phyloP scores from a whole-genome alignment of 2,329 filamentous ascomycete species.

The Colletotrichum sp. region DNA sequence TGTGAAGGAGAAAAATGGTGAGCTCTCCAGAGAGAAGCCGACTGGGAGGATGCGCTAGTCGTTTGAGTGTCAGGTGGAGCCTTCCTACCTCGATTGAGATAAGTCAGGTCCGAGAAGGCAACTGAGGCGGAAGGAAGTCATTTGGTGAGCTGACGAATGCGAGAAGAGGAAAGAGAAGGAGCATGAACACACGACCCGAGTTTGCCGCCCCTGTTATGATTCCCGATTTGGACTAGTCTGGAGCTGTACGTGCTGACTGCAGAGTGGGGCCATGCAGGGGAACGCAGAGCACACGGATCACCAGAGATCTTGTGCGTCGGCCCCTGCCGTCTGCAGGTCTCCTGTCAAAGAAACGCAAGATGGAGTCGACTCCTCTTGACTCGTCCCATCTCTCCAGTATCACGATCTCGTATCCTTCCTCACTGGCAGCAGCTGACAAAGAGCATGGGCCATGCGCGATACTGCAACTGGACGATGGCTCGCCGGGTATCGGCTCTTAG shows the following conservation, averaged over 20 bases:
- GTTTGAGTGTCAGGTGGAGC: neutral
- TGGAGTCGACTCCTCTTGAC: neutral
- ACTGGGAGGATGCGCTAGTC: neutral
- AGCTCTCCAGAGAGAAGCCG: neutral
- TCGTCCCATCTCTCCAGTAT: slow-evolving; percentile 3
- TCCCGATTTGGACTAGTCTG: neutral
- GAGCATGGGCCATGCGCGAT: neutral
- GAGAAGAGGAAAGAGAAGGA: neutral
- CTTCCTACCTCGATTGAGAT: neutral
- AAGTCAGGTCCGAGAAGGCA: neutral
- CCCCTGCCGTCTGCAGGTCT: neutral
- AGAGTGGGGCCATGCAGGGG: neutral
- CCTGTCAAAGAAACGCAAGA: neutral
- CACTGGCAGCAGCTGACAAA: neutral
- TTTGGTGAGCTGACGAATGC: neutral
- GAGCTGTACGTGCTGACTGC: neutral
- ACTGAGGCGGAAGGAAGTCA: neutral
- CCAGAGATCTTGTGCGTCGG: neutral
- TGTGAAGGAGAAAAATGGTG: neutral
- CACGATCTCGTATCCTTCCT: neutral
- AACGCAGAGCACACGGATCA: neutral
- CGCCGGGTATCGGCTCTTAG: neutral
- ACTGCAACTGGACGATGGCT: neutral
- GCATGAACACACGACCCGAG: neutral
- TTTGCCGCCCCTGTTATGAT: neutral